A percentile compares a stretch with the other conserved stretches of the same genome.
phyloP scores from a whole-genome alignment of 1,284 basidiomycete species.

The Moniliophthora roreri region DNA sequence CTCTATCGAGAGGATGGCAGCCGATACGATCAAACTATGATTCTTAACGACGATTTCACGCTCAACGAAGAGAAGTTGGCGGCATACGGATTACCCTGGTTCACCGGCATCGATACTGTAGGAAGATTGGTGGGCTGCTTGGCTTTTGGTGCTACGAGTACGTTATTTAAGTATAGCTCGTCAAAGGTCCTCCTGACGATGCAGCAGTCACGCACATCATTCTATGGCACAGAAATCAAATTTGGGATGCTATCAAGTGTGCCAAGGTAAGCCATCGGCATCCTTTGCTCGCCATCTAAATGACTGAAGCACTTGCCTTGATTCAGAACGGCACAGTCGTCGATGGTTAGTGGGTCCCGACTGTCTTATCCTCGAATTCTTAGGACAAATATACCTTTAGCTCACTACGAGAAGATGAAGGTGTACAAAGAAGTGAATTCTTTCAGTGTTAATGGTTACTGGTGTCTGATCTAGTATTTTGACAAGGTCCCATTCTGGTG shows the following conservation, averaged over 20 bases:
- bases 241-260: slow-evolving; percentile 38
- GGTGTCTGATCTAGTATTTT: too few species aligned
- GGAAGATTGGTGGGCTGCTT: slow-evolving; percentile 37
- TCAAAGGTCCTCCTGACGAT: background rate
- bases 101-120: slow-evolving; percentile 39
- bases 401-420: slow-evolving; percentile 59
- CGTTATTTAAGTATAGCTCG: background rate
- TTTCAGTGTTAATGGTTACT: background rate
- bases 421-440: slow-evolving; percentile 48
- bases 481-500: slow-evolving; percentile 50
- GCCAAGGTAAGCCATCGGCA: slow-evolving; percentile 30
- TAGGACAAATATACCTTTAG: slow-evolving; percentile 1
- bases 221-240: slow-evolving; percentile 51
- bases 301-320: too few species aligned
- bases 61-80: slow-evolving; percentile 42
- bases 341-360: slow-evolving; percentile 35
- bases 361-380: too few species aligned
- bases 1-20: slow-evolving; percentile 35
- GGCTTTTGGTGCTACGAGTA: slow-evolving; percentile 39
- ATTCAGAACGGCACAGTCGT: slow-evolving; percentile 35
- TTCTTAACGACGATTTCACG: slow-evolving; percentile 37
- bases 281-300: too few species aligned
- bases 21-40: slow-evolving; percentile 28
- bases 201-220: slow-evolving; percentile 41
- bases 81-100: slow-evolving; percentile 43